Base-by-base conservation (phyloP, 2,329 filamentous ascomycete species). In the Verticillium nonalfalfae region DNA sequence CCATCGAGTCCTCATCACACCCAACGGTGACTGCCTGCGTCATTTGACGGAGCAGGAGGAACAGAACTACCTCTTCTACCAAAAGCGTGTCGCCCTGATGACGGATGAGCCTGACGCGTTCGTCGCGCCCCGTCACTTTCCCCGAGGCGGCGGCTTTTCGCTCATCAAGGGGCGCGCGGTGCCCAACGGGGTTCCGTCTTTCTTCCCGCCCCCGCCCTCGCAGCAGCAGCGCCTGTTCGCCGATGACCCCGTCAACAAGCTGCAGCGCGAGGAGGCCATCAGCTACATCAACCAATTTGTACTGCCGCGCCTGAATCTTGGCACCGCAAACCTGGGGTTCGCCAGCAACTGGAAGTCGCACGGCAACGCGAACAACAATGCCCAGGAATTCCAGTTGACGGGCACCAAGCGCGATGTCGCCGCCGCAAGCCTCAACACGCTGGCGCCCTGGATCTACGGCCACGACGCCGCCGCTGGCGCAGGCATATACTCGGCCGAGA, bases 1-100 rank as follows among this genome's bases (percentile, higher is more conserved):
- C 60, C 81, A 83, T 71, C 82, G 88, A 33, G 86, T 90, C 65
- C 81, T 93, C 66, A 85, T 93, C 59, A 93, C 90, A 0, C 89
- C 90, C 0, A 87, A 89, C 64, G 90, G 90, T 11, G 87, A 91
- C 64, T 90, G 89, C 70, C 79, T 94, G n/a, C 86, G 88, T 65
- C 88, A 90, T 62, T 75, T 95, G 60, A 86, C 81, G 1, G 75
- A 81, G 4, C 85, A 88, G 52, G 87, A 93, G 64, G 90, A 93
- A 69, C 79, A 87, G 38, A 82, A 83, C 4, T 93, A 90, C 66
- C 77, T 94, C 11, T 80, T 85, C 58, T 80, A 94, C 5, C 91
- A 94, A 72, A 77, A 80, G 57, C 76, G 76, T 7, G 75, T 91
- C 55, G 80, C 82, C 2, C 70, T 73, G 9, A 76, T 77, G 40